A percentile compares a stretch with the other conserved stretches of the same genome.
Evolutionary conservation across 2,329 filamentous ascomycete genomes (phyloP).

Genomic region (Chaetomiaceae sp.): DNA sequence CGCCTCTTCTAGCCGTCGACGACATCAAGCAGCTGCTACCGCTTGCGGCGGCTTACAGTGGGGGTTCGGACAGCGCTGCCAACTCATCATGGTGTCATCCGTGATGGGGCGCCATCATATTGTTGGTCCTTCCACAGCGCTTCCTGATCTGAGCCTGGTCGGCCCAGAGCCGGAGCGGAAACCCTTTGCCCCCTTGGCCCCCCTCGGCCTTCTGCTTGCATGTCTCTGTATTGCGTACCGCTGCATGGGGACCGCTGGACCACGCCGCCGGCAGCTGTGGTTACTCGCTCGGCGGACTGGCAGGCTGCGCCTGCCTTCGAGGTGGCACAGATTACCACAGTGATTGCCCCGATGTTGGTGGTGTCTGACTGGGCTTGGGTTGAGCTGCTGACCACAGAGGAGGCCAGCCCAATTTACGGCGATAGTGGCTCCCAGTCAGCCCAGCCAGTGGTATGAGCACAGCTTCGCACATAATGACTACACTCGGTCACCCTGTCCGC

Average conservation of each 20-base stretch:
- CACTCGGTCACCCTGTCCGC: constrained; percentile 1
- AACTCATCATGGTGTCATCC: constrained; percentile 22
- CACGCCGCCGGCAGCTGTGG: constrained; percentile 16
- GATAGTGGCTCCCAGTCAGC: constrained; percentile 12
- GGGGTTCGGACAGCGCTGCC: constrained; percentile 19
- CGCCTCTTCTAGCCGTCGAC: constrained; percentile 7
- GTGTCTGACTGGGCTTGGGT: constrained; percentile 10
- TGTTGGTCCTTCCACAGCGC: not conserved
- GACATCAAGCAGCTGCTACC: constrained; percentile 6
- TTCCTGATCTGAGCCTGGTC: constrained; percentile 1
- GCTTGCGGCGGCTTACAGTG: constrained; percentile 4
- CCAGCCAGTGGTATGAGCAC: not conserved
- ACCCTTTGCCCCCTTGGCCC: not conserved
- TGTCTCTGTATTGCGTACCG: constrained; percentile 9
- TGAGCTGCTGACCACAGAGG: constrained; percentile 19
- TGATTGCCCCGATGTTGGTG: constrained; percentile 4
- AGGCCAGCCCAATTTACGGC: constrained; percentile 20
- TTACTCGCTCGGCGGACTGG: constrained; percentile 6
- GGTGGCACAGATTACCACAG: constrained; percentile 5
- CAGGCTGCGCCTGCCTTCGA: not conserved
- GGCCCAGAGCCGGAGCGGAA: constrained; percentile 6
- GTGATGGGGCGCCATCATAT: constrained; percentile 7
- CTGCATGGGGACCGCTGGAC: constrained; percentile 13
- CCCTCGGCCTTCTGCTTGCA: constrained; percentile 4
- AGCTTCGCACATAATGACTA: constrained; percentile 1